These are phyloP conservation scores for Candida nemodendra DNA, from an alignment of 805 yeast species.

Conservation along the genomic window DNA sequence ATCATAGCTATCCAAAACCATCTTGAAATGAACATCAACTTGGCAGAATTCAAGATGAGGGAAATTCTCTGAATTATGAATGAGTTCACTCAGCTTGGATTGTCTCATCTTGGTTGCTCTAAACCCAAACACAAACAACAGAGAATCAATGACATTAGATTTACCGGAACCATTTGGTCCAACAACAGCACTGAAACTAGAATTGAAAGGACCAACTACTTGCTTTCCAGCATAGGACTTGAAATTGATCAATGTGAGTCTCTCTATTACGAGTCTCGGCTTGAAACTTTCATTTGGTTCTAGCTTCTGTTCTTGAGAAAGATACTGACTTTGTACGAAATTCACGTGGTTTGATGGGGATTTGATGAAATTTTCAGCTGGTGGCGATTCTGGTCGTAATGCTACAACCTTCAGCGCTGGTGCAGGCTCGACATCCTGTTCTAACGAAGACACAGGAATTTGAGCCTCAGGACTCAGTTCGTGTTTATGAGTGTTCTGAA, in stretches of 20 bases:
- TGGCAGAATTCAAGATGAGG: constrained; percentile 72
- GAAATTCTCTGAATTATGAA: constrained; percentile 81
- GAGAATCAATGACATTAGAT: constrained; percentile 96
- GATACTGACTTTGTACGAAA: constrained; percentile 8
- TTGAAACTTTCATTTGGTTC: constrained; percentile 16
- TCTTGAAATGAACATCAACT: constrained; percentile 86
- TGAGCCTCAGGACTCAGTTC: background rate
- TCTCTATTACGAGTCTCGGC: constrained; percentile 68
- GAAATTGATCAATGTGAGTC: constrained; percentile 76
- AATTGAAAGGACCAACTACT: constrained; percentile 89
- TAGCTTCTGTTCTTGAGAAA: constrained; percentile 10
- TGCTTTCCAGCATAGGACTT: constrained; percentile 95
- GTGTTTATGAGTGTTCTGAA: no score
- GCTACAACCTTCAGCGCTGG: constrained; percentile 11
- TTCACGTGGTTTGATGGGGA: background rate
- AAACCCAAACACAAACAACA: constrained; percentile 95
- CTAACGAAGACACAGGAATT: background rate
- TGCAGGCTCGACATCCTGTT: background rate
- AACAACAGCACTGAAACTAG: constrained; percentile 93
- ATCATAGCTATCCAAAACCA: constrained; percentile 55
- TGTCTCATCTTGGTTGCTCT: constrained; percentile 97
- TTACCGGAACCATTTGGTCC: constrained; percentile 99
- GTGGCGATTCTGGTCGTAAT: constrained; percentile 8
- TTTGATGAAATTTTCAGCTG: background rate
- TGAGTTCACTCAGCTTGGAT: constrained; percentile 85